Percentiles rank a stretch among this genome's conserved stretches.
These are phyloP conservation scores for Deinandra increscens DNA, from an alignment of 129 eudicot species.

Conservation along the genomic window DNA sequence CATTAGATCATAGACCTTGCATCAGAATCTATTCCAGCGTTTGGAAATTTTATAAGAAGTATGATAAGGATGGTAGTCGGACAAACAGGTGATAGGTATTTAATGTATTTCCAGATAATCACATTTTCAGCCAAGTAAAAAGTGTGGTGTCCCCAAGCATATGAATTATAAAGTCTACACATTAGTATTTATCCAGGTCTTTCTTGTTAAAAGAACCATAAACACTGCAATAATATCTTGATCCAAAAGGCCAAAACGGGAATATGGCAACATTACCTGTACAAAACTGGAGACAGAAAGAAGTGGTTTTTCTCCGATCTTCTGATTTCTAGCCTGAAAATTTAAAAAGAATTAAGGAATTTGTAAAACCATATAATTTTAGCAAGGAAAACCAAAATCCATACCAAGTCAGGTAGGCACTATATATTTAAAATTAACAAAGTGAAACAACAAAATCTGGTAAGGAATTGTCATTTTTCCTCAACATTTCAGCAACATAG, in stretches of 20 bases:
- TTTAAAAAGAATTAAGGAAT: background rate
- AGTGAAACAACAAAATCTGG: background rate
- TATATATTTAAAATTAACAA: background rate
- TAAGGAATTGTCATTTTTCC: background rate
- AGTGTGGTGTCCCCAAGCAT: constrained; percentile 9
- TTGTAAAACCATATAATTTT: background rate
- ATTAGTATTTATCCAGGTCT: background rate
- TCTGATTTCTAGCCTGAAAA: constrained; percentile 87
- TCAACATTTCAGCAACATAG: background rate
- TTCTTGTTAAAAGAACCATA: constrained; percentile 10
- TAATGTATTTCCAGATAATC: background rate
- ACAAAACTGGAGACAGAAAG: constrained; percentile 77
- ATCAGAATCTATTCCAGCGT: constrained; percentile 5
- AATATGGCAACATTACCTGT: constrained; percentile 52
- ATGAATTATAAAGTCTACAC: constrained; percentile 20
- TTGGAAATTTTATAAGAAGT: background rate
- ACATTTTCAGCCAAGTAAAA: constrained; percentile 9
- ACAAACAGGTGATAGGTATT: background rate
- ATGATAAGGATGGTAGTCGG: background rate
- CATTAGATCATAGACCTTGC: background rate
- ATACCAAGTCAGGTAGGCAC: constrained; percentile 4
- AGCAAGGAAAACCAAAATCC: constrained; percentile 9
- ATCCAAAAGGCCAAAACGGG: constrained; percentile 5
- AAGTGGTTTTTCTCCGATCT: constrained; percentile 92
- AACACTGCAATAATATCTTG: constrained; percentile 17